Conservation (phyloP, 257 asterid genomes). For the Jasminum sambac region DNA sequence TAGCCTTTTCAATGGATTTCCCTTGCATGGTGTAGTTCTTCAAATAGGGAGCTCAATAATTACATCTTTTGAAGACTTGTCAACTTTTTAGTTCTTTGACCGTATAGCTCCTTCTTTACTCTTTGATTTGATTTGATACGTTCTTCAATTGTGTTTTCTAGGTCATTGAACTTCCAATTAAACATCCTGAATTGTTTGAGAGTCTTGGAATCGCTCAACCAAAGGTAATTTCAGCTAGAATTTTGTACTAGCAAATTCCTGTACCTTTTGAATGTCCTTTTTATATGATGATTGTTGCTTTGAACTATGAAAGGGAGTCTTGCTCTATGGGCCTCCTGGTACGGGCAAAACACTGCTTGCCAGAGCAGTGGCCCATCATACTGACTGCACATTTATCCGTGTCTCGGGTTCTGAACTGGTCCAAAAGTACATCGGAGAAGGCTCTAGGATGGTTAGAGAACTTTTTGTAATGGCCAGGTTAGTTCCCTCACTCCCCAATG, state of each 20-base stretch:
- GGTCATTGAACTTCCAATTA: constrained; percentile 70
- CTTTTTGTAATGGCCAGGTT: constrained; percentile 98
- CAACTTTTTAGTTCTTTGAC: background rate
- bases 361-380: constrained; percentile 67
- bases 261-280: constrained; percentile 5
- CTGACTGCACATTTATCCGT: constrained; percentile 61
- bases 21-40: background rate
- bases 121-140: background rate
- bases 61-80: background rate
- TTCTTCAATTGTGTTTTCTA: constrained; percentile 15
- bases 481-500: constrained; percentile 10
- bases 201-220: constrained; percentile 72
- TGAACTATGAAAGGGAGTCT: constrained; percentile 46
- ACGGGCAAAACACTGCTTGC: constrained; percentile 66
- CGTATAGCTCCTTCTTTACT: background rate
- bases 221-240: constrained; percentile 46
- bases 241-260: constrained; percentile 8
- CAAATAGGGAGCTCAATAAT: background rate
- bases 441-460: constrained; percentile 93
- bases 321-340: constrained; percentile 71
- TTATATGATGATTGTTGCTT: constrained; percentile 12
- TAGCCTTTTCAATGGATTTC: background rate
- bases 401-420: constrained; percentile 65
- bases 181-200: constrained; percentile 64
- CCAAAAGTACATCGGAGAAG: constrained; percentile 60